Base-by-base conservation (phyloP, 2,329 filamentous ascomycete species). In the Calcarisporium arbuscula region DNA sequence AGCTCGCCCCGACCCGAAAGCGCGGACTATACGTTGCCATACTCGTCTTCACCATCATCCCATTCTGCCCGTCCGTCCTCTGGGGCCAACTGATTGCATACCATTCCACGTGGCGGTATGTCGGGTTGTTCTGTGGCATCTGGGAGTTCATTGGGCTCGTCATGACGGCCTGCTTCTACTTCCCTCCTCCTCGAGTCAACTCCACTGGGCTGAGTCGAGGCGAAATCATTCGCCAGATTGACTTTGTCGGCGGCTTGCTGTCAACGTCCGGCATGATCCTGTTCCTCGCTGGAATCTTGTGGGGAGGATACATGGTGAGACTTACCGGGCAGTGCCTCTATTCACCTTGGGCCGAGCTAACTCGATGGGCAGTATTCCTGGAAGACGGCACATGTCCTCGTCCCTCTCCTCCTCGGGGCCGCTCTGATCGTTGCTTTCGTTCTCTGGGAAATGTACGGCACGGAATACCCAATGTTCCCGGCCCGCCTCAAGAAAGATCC, bases 1-100 rank as follows among this genome's bases (percentile, higher is more conserved):
- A 85, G 51, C 66, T 85, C 40, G 81, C 77, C 1, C 80, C 81
- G 2, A 74, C 74, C 15, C 64, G 70, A 14, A 74, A 82, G 53
- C 71, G 81, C 30, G 80, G 76, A 19, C 69, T 69, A 48, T 82
- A 82, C 48, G 71, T 82, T 17, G 72, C 72, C 10, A 53, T 67
- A 1, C 57, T 83, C 11, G 70, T 80, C 29, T 67, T 80, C 47
- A 77, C 72, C 35, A 77, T 82, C 38, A 42, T 79, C 2, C 77
- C 32, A 0, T 81, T 81, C 50, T 70, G 70, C 37, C 76, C 78
- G 0, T 73, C 74, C 2, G 75, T 77, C 0, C 56, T 82, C 16
- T 82, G 70, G 57, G 75, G 64, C 21, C 77, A 82, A 49, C 61
- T 53, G 10, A 71, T 75, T 18, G 58, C 70, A 6, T 43, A 53